Conservation (phyloP, 1,284 basidiomycete genomes). For the Lentinula novae-zelandiae region DNA sequence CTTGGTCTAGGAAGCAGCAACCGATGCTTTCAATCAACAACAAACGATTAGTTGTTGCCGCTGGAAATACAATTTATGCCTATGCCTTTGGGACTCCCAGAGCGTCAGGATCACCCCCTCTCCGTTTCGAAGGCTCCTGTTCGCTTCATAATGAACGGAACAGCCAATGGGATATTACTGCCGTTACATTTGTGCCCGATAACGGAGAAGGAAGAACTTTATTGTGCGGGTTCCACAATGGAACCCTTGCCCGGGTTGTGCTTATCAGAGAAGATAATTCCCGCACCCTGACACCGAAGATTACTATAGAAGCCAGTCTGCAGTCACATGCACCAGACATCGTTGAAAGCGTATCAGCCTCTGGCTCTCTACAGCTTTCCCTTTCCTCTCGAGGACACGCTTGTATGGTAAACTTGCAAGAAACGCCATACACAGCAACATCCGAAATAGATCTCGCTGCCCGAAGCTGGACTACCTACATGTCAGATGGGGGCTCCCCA, state of each 20-base stretch:
- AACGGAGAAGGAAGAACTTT: constrained; percentile 44
- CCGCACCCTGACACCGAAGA: constrained; percentile 12
- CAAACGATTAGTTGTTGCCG: constrained; percentile 59
- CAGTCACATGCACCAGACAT: constrained; percentile 33
- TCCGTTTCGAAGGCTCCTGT: constrained; percentile 49
- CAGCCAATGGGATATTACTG: constrained; percentile 48
- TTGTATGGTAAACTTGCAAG: constrained; percentile 31
- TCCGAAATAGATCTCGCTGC: constrained; percentile 39
- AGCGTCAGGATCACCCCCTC: constrained; percentile 33
- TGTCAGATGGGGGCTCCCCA: constrained; percentile 46
- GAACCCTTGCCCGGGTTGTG: constrained; percentile 46
- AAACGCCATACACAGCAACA: constrained; percentile 21
- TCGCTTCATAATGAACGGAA: constrained; percentile 33
- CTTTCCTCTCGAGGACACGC: constrained; percentile 54
- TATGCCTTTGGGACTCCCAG: constrained; percentile 44
- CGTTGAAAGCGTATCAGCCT: constrained; percentile 51
- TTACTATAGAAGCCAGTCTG: constrained; percentile 18
- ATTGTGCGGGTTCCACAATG: constrained; percentile 61
- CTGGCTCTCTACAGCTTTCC: constrained; percentile 42
- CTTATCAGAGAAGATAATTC: constrained; percentile 26
- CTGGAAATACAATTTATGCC: constrained; percentile 54
- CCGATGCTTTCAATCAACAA: constrained; percentile 57
- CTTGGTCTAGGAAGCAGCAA: constrained; percentile 57
- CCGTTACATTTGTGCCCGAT: constrained; percentile 43
- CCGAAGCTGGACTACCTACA: constrained; percentile 59